Evolutionary conservation across 805 yeast species (phyloP).

Genomic region (Zygoascus ofunaensis): DNA sequence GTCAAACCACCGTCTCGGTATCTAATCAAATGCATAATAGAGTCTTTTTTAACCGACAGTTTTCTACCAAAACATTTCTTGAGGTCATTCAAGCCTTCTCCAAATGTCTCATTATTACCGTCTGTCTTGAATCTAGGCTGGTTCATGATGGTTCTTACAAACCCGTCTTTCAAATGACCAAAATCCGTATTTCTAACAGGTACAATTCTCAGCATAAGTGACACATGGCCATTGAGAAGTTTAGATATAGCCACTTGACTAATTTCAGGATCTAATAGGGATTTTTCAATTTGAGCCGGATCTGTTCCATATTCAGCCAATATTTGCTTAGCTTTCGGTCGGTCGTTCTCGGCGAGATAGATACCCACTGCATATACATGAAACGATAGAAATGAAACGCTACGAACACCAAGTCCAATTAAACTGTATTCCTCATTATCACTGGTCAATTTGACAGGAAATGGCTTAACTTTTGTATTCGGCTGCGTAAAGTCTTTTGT

Average conservation of each 20-base stretch:
- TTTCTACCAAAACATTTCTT: constrained; percentile 52
- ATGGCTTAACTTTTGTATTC: constrained; percentile 28
- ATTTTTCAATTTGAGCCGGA: constrained; percentile 11
- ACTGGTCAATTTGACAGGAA: constrained; percentile 22
- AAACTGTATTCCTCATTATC: constrained; percentile 38
- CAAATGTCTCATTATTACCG: constrained; percentile 36
- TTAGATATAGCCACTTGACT: constrained; percentile 48
- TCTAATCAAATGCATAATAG: constrained; percentile 52
- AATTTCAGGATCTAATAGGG: constrained; percentile 37
- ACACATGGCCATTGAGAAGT: constrained; percentile 1
- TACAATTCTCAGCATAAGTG: constrained; percentile 54
- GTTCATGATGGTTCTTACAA: constrained; percentile 68
- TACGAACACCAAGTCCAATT: constrained; percentile 72
- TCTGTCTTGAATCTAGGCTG: constrained; percentile 45
- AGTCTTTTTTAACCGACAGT: constrained; percentile 69
- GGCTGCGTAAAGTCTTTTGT: constrained; percentile 20
- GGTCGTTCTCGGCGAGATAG: constrained; percentile 59
- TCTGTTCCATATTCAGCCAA: constrained; percentile 10
- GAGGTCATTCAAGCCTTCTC: constrained; percentile 60
- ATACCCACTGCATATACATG: constrained; percentile 84
- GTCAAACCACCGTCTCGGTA: constrained; percentile 38
- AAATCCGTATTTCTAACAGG: constrained; percentile 90
- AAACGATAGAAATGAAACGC: constrained; percentile 73
- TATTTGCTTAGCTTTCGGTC: constrained; percentile 16
- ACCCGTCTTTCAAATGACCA: constrained; percentile 81